phyloP scores from a whole-genome alignment of 2,329 filamentous ascomycete genomes.

The Pyricularia grisea region DNA sequence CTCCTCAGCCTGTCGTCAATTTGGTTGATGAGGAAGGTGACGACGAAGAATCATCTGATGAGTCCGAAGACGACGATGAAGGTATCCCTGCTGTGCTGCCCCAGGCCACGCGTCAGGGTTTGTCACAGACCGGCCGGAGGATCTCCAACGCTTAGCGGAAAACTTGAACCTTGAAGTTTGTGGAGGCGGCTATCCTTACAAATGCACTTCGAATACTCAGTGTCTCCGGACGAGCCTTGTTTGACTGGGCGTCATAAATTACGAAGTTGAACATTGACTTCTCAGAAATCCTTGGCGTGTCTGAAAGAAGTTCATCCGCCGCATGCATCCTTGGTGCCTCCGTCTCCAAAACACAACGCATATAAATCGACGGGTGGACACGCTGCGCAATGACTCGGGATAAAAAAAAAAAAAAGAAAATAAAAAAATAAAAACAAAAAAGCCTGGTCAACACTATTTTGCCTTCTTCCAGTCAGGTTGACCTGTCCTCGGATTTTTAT shows the following conservation, averaged over 20 bases:
- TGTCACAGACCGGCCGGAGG: constrained; percentile 6
- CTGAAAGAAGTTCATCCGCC: not conserved
- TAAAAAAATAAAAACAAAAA: not conserved
- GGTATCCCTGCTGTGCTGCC: constrained; percentile 24
- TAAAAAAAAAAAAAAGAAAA: not conserved
- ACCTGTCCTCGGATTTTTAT: not conserved
- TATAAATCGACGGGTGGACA: not conserved
- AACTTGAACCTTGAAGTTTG: not conserved
- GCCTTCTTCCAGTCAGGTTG: not conserved
- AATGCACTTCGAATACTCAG: not conserved
- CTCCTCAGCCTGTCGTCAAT: not conserved
- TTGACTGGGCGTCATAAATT: no score
- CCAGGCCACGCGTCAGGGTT: constrained; percentile 17
- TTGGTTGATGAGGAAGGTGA: constrained; percentile 2
- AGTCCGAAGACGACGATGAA: constrained; percentile 19
- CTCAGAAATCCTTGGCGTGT: not conserved
- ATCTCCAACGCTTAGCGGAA: not conserved
- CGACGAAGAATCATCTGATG: constrained; percentile 13
- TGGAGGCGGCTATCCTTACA: not conserved
- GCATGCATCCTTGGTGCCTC: not conserved
- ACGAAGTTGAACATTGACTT: no score
- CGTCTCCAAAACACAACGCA: not conserved
- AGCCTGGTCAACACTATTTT: not conserved
- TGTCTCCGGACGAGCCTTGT: not conserved
- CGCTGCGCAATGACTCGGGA: not conserved